Percentiles rank a stretch among this genome's conserved stretches.
These are phyloP conservation scores for Boletus pseudo-olivaceus DNA, from an alignment of 768 basidiomycete species.

Conservation along the genomic window DNA sequence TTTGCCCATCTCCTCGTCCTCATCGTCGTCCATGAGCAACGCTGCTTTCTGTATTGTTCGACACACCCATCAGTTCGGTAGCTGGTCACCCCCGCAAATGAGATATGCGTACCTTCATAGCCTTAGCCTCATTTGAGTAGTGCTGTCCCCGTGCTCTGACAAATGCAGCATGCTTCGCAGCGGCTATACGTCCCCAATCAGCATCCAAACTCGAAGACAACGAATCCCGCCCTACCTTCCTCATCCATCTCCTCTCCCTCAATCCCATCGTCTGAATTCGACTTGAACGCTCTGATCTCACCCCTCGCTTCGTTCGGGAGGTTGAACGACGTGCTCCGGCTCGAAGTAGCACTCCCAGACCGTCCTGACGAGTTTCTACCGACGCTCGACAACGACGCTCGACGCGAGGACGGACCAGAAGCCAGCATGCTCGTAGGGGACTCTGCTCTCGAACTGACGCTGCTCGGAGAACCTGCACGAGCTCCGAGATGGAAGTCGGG, in stretches of 20 bases:
- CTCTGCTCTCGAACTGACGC: slow-evolving; percentile 40
- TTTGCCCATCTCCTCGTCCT: slow-evolving; percentile 25
- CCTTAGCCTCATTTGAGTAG: slow-evolving; percentile 89
- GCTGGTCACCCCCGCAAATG: background rate
- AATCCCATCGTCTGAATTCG: slow-evolving; percentile 46
- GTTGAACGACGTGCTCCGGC: slow-evolving; percentile 82
- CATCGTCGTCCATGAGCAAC: slow-evolving; percentile 63
- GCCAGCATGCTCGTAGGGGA: slow-evolving; percentile 61
- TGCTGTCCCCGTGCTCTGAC: slow-evolving; percentile 77
- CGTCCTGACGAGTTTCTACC: slow-evolving; percentile 53
- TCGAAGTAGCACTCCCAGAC: slow-evolving; percentile 61
- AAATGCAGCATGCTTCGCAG: slow-evolving; percentile 79
- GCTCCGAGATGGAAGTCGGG: slow-evolving; percentile 66
- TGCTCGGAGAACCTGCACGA: slow-evolving; percentile 34
- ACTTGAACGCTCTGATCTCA: slow-evolving; percentile 47
- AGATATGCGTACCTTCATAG: slow-evolving; percentile 74
- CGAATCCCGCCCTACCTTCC: slow-evolving; percentile 55
- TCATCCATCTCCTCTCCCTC: slow-evolving; percentile 88
- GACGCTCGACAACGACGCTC: slow-evolving; percentile 68
- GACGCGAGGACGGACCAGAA: slow-evolving; percentile 68
- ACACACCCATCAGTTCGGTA: background rate
- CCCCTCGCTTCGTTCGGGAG: slow-evolving; percentile 67
- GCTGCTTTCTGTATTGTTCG: slow-evolving; percentile 52
- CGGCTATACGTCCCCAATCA: slow-evolving; percentile 44
- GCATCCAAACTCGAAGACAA: background rate